Conservation (phyloP, 192 early-diverging fungal genomes). For the Obelidium mucronatum region DNA sequence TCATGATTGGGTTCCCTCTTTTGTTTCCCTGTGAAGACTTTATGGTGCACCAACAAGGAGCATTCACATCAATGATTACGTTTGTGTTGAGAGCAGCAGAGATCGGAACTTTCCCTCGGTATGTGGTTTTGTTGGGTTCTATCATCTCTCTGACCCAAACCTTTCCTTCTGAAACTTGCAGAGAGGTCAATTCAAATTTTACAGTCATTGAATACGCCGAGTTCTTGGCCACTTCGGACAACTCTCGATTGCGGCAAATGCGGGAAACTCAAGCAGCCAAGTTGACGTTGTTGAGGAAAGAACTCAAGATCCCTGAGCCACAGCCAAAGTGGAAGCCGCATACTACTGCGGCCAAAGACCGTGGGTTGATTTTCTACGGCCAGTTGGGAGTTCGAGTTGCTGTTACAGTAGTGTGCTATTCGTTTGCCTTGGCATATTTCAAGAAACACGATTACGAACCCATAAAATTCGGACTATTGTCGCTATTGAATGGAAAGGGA, state of each 20-base stretch:
- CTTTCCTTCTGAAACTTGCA: no score
- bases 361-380: not conserved
- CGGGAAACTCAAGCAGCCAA: not conserved
- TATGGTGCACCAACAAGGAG: not conserved
- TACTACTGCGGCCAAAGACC: not conserved
- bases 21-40: not conserved
- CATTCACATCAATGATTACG: not conserved
- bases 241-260: not conserved
- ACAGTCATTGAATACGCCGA: constrained; percentile 1
- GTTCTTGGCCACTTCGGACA: constrained; percentile 1
- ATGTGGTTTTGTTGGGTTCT: not conserved
- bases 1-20: constrained; percentile 13
- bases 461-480: not conserved
- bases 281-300: not conserved
- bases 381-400: not conserved
- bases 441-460: not conserved
- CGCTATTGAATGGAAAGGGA: not conserved
- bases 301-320: not conserved
- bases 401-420: not conserved
- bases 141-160: not conserved
- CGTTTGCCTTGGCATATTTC: not conserved
- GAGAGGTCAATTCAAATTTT: constrained; percentile 4
- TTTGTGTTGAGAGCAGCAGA: not conserved
- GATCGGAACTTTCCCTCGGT: not conserved
- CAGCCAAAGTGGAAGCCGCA: not conserved